These are phyloP conservation scores for Gaeumannomyces tritici DNA, from an alignment of 2,329 filamentous ascomycete genomes.

Conservation along the genomic window DNA sequence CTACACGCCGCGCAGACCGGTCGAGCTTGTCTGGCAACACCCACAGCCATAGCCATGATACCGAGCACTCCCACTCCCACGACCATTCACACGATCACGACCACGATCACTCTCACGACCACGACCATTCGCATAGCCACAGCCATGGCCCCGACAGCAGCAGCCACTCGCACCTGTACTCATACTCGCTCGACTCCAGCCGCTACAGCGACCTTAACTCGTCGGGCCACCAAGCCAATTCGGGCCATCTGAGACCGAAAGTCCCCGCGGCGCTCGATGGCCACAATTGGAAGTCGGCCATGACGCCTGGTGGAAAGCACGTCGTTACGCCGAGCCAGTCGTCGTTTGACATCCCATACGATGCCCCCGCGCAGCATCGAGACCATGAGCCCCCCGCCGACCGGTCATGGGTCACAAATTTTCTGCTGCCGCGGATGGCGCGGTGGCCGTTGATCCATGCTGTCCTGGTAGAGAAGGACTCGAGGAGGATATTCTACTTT, in stretches of 20 bases:
- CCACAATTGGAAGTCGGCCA: neutral
- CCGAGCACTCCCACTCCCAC: conserved; percentile 14
- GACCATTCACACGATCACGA: conserved; percentile 13
- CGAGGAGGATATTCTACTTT: conserved; percentile 92
- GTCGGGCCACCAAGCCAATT: neutral
- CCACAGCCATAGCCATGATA: conserved; percentile 18
- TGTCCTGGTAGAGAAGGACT: conserved; percentile 85
- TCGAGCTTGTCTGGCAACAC: conserved; percentile 13
- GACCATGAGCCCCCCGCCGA: conserved; percentile 30
- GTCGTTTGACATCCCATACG: conserved; percentile 19
- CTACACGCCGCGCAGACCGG: conserved; percentile 13
- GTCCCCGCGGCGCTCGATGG: neutral
- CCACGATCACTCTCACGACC: conserved; percentile 13
- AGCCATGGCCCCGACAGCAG: conserved; percentile 12
- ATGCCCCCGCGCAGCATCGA: conserved; percentile 18
- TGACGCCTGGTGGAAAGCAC: conserved; percentile 23
- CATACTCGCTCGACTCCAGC: conserved; percentile 27
- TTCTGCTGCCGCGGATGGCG: conserved; percentile 60
- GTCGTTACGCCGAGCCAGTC: conserved; percentile 21
- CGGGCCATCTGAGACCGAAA: neutral
- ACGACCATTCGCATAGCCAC: conserved; percentile 18
- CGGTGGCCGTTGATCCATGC: conserved; percentile 72
- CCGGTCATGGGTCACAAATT: conserved; percentile 61
- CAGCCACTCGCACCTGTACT: neutral
- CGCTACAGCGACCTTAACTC: conserved; percentile 17